Base-by-base conservation (phyloP, 2,329 filamentous ascomycete genomes). In the Tetracladium maxilliforme region DNA sequence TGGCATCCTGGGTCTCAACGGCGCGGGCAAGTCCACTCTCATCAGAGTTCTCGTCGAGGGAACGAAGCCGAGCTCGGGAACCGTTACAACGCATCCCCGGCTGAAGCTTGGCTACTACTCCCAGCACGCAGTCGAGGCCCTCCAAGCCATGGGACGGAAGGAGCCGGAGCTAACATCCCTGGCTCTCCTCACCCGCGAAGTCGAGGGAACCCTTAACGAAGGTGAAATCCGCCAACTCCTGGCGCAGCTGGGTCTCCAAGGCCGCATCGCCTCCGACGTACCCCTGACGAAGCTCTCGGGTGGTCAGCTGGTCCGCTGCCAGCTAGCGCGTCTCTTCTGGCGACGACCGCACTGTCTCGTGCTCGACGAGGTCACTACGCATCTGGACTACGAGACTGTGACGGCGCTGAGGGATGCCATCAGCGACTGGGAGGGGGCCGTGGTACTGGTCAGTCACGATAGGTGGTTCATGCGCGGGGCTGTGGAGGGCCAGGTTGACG, bases 331-430 rank as follows among this genome's bases (percentile, higher is more conserved):
- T 23, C 49, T 84, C n/a, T 51, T 87, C 18, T 75, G 72, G 61
- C 55, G 54, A 20, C 57, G 65, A 4, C 79, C 79, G 12, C 79
- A 86, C 35, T 64, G 80, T 29, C 59, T 87, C 3, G 61, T 87
- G 6, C 61, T 87, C 6, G 81, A 87, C 43, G 83, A 83, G 45
- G 74, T 83, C 14, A 90, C 81, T 6, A 87, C 82, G 2, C 83
- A 92, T 54, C 58, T 92, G 20, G 83, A 92, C 44, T 80, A 78
- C 33, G 70, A 90, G 49, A 87, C 78, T 0, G 79, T 87, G 14
- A 65, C 69, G 6, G 79, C 77, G 3, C 49, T 92, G 27, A 61
- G 76, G 1, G 59, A 66, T 14, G 76, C 75, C 3, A 45, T 92
- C 33, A 59, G 63, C 10, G 52, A 52, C 4, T 92, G 78, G 61